phyloP scores from a whole-genome alignment of 1,284 basidiomycete genomes.

The Puccinia coronata region DNA sequence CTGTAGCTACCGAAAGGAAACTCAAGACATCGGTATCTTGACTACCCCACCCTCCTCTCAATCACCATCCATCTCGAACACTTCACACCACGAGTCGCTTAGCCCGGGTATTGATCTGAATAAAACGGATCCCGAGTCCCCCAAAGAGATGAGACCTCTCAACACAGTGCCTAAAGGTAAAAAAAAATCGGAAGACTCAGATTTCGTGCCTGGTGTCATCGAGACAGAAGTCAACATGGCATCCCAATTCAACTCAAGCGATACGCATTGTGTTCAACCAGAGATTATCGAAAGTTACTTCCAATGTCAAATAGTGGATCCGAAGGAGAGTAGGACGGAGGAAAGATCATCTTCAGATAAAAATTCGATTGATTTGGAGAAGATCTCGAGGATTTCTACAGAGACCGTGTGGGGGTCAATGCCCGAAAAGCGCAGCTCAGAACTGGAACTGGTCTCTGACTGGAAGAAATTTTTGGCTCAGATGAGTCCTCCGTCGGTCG shows the following conservation, averaged over 20 bases:
- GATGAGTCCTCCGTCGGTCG: background rate
- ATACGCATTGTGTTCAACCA: background rate
- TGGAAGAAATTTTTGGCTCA: conserved; percentile 12
- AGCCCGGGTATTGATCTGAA: background rate
- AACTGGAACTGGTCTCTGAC: background rate
- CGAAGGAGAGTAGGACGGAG: background rate
- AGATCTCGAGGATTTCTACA: background rate
- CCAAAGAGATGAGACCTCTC: background rate
- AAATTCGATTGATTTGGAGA: background rate
- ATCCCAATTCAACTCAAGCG: background rate
- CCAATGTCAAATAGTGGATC: background rate
- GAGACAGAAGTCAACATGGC: background rate
- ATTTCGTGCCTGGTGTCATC: background rate
- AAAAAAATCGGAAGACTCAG: background rate
- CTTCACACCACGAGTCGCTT: background rate
- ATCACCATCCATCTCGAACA: background rate
- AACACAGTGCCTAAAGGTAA: background rate
- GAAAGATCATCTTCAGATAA: background rate
- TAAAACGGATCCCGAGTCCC: background rate
- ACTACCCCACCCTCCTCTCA: background rate
- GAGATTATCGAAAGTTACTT: background rate
- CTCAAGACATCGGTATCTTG: background rate
- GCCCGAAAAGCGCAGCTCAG: background rate
- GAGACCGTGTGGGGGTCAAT: too few species aligned
- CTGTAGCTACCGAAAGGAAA: background rate